phyloP scores from a whole-genome alignment of 2,329 filamentous ascomycete genomes.

The Fusarium ramigenum region DNA sequence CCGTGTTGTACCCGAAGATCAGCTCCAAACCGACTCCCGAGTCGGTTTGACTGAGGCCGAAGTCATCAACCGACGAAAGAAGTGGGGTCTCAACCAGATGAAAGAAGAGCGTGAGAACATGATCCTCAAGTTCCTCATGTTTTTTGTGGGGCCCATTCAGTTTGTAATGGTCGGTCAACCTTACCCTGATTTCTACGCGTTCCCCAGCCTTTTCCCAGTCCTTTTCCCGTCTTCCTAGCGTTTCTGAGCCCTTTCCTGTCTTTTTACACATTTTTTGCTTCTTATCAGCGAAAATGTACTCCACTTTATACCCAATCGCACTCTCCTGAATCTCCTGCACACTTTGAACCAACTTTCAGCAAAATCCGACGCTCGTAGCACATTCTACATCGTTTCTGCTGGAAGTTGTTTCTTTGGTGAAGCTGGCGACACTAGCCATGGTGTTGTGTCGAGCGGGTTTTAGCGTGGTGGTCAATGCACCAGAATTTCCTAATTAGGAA shows the following conservation, averaged over 20 bases:
- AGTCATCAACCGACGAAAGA: slow-evolving; percentile 70
- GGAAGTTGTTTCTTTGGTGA: not conserved
- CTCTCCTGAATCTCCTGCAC: no score
- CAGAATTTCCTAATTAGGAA: not conserved
- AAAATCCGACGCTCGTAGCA: no score
- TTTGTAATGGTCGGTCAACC: slow-evolving; percentile 77
- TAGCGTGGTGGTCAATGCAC: not conserved
- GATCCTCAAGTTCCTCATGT: slow-evolving; percentile 82
- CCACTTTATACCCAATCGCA: not conserved
- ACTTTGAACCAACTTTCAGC: not conserved
- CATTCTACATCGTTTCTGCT: not conserved
- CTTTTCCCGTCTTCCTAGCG: no score
- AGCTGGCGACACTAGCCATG: not conserved
- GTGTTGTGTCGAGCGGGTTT: not conserved
- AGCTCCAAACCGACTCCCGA: slow-evolving; percentile 79
- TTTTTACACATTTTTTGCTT: not conserved
- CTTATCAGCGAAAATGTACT: no score
- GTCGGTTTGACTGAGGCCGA: slow-evolving; percentile 78
- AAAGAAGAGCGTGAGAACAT: slow-evolving; percentile 90
- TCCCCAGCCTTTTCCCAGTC: not conserved
- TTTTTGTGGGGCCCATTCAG: slow-evolving; percentile 90
- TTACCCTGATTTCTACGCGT: not conserved
- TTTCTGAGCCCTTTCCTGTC: not conserved
- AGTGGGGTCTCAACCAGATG: slow-evolving; percentile 88
- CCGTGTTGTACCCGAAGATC: slow-evolving; percentile 74